Evolutionary conservation across 75 land plant genomes (phyloP), one percentile per base, ranked within the genome.

Genomic region (Selaginella tamariscina): DNA sequence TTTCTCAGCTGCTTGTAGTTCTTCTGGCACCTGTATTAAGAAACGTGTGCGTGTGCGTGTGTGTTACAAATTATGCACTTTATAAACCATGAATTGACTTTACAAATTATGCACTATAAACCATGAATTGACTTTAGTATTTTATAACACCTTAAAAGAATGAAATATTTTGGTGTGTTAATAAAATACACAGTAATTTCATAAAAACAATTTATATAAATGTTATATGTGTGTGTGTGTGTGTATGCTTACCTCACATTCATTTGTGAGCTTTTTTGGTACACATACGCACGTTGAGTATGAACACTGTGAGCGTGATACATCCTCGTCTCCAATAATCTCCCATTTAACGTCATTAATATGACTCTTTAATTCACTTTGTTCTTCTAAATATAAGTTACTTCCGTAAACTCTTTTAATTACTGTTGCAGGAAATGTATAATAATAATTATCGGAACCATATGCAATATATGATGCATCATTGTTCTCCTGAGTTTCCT

Each of bases 391-490:
- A 49, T 81, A 79, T 68, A 82, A 68, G 32, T 82, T 83, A 27
- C 80, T 82, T 33, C 55, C 80, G 67, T 79, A 84, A 28, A 89
- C 49, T 31, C 73, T 78, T 74, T 80, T 78, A 27, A 94, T 80
- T 77, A 83, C 83, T 67, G 79, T 87, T 55, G 82, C 86, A 23
- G 91, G 86, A 70, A 94, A 94, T 28, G 82, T 64, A 74, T 94
- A 94, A 91, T 91, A 94, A 27, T 77, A 77, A 71, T 87, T 89
- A 66, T 90, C 91, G 33, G 85, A 89, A 23, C 98, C 90, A 64
- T 89, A 78, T 39, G 86, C 98, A 62, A 87, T 77, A 79, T 79
- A 78, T 70, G 49, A 39, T 5, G 49, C 49, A 39, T 39, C 49
- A 5, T 5, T 39, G 49, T 39, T 15, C 15, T 39, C 49, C 49